phyloP scores from a whole-genome alignment of 345 rosid species.

The Moringa oleifera region DNA sequence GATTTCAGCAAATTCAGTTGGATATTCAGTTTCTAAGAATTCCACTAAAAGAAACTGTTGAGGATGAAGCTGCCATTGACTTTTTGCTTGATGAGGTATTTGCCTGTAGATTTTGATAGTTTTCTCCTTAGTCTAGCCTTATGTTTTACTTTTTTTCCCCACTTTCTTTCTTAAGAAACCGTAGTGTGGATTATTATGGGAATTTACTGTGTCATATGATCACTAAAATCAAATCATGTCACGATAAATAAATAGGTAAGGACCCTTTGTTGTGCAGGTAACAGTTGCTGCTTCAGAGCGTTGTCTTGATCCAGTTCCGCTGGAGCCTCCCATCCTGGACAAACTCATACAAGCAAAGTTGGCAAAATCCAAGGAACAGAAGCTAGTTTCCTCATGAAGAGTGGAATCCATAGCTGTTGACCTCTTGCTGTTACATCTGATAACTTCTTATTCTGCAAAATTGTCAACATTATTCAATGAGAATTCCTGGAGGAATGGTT shows the following conservation, averaged over 20 bases:
- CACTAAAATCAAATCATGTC: background rate
- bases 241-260: slow-evolving; percentile 1
- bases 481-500: background rate
- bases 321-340: slow-evolving; percentile 93
- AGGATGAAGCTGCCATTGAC: slow-evolving; percentile 88
- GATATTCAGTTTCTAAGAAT: slow-evolving; percentile 86
- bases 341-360: slow-evolving; percentile 87
- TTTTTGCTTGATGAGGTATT: slow-evolving; percentile 94
- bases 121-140: background rate
- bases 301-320: slow-evolving; percentile 81
- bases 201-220: background rate
- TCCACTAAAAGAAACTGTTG: slow-evolving; percentile 61
- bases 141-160: background rate
- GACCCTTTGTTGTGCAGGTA: slow-evolving; percentile 44
- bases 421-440: slow-evolving; percentile 1
- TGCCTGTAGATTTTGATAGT: slow-evolving; percentile 1
- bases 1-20: slow-evolving; percentile 97
- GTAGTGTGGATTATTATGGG: background rate
- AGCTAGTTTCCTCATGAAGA: slow-evolving; percentile 22
- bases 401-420: background rate
- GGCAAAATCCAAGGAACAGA: slow-evolving; percentile 50
- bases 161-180: no score
- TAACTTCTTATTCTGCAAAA: slow-evolving; percentile 2
- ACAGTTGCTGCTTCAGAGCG: slow-evolving; percentile 93
- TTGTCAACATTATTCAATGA: background rate